Base-by-base conservation (phyloP, 2,329 filamentous ascomycete species). In the Hymenoscyphus scutula region DNA sequence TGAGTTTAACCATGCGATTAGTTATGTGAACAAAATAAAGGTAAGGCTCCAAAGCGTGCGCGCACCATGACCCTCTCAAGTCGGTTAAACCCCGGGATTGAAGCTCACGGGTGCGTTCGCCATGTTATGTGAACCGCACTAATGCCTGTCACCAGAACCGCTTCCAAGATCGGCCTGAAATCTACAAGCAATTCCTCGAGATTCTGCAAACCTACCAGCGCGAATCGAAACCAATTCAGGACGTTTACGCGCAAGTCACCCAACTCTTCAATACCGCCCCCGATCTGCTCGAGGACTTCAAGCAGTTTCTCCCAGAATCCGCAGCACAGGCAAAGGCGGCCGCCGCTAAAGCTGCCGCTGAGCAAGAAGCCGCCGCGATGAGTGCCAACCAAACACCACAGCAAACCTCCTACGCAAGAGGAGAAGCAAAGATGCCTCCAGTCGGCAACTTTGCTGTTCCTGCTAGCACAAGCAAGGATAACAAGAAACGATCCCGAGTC, bases 21-120 rank as follows among this genome's bases (percentile, higher is more conserved):
- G 93, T 75, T 99, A 99, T 73, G 95, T 99, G 60, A 99, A 99
- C 75, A 99, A 99, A 79, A 99, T 99, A 72, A 99, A 99, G 88
- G 93, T 95, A 79, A 76, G 65, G 15, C 30, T 38, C 25, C 25
- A 56, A 41, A 15, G 25, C 30, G 34, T 19, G n/a, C 17, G 19
- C 19, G 8, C 51, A 27, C 23, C 32, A 6, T n/a, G 15, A 10
- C 58, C 5, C 5, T 3, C 19, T 13, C 17, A 17, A 8, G 10
- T 53, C 51, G 25, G 23, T 1, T 27, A 53, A 23, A 53, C 6
- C 11, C 4, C 51, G 51, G 51, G 51, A 53, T 27, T 23, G 7
- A 48, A 11, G 11, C 23, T 48, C n/a, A 48, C 41, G n/a, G 13
- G 34, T 13, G 19, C 38, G 38, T 11, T 23, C 41, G 3, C 41